Evolutionary conservation across 2,329 filamentous ascomycete genomes (phyloP).

Genomic region (Lasiodiplodia hormozganensis): DNA sequence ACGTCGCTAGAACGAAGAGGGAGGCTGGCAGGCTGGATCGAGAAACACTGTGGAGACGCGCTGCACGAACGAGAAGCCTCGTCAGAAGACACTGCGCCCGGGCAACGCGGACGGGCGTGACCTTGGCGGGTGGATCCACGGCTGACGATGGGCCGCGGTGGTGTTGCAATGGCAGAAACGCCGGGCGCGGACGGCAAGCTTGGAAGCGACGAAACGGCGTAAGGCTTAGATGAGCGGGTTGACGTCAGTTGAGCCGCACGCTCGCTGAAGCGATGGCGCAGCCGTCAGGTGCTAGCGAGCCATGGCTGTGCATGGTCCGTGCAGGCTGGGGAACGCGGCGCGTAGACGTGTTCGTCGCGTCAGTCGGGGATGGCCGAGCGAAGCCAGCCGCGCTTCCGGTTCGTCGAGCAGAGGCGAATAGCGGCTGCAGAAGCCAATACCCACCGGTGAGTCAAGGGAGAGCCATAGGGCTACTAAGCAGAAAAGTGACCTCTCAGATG

Average conservation of each 20-base stretch:
- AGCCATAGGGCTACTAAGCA: constrained; percentile 4
- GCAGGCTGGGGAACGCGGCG: constrained; percentile 6
- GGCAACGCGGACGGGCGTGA: constrained; percentile 12
- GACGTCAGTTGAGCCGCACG: constrained; percentile 26
- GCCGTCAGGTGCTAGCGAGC: background rate
- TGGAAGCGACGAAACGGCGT: background rate
- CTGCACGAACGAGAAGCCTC: background rate
- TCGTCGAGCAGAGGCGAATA: constrained; percentile 21
- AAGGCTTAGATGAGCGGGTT: constrained; percentile 4
- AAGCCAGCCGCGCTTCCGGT: constrained; percentile 7
- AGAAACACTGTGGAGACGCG: background rate
- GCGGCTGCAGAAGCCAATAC: constrained; percentile 10
- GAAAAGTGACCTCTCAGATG: background rate
- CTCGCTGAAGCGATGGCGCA: background rate
- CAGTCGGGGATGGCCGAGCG: constrained; percentile 16
- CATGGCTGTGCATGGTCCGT: constrained; percentile 13
- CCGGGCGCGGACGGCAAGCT: background rate
- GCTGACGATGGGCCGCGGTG: background rate
- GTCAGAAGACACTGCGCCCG: constrained; percentile 12
- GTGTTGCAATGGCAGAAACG: constrained; percentile 1
- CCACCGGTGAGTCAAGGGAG: constrained; percentile 19
- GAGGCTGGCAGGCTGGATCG: constrained; percentile 5
- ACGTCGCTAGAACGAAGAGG: constrained; percentile 10
- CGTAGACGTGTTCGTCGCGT: background rate
- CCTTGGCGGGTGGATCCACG: constrained; percentile 5